A percentile compares a stretch with the other conserved stretches of the same genome.
phyloP scores from a whole-genome alignment of 73 alveolate genomes.

The Diophrys appendiculata region DNA sequence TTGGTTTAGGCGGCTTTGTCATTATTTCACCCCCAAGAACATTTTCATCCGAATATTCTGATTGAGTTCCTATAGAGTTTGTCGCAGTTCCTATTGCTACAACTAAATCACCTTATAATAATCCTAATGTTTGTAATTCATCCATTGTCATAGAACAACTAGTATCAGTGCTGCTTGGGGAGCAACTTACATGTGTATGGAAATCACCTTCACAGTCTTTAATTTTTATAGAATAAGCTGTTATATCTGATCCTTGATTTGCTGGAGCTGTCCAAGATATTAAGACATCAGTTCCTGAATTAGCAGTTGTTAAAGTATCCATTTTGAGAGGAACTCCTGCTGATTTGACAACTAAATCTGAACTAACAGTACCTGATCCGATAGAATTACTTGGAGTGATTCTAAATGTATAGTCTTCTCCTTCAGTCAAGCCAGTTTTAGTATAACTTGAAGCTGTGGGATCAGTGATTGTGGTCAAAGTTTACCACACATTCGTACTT shows the following conservation, averaged over 20 bases:
- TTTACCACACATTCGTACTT: constrained; percentile 3
- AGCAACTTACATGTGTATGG: not conserved
- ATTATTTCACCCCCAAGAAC: constrained; percentile 42
- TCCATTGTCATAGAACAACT: not conserved
- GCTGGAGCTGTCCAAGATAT: constrained; percentile 48
- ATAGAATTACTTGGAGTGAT: constrained; percentile 32
- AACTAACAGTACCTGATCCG: constrained; percentile 50
- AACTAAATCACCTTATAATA: constrained; percentile 32
- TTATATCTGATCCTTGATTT: constrained; percentile 4
- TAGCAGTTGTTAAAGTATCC: constrained; percentile 18
- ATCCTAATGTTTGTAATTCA: not conserved
- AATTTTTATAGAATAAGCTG: not conserved
- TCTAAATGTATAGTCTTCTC: constrained; percentile 24
- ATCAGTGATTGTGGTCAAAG: not conserved
- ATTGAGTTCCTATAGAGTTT: constrained; percentile 30
- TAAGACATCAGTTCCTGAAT: constrained; percentile 1
- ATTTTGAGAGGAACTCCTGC: constrained; percentile 28
- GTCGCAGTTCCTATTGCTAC: constrained; percentile 43
- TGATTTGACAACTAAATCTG: constrained; percentile 14
- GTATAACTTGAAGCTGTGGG: constrained; percentile 10
- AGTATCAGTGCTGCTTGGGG: not conserved
- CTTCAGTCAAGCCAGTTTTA: constrained; percentile 41
- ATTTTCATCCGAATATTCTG: constrained; percentile 16
- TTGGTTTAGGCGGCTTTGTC: too few species aligned
- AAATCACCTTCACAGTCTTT: not conserved